Base-by-base conservation (phyloP, 2,329 filamentous ascomycete genomes). In the Pestalotiopsis sp. region DNA sequence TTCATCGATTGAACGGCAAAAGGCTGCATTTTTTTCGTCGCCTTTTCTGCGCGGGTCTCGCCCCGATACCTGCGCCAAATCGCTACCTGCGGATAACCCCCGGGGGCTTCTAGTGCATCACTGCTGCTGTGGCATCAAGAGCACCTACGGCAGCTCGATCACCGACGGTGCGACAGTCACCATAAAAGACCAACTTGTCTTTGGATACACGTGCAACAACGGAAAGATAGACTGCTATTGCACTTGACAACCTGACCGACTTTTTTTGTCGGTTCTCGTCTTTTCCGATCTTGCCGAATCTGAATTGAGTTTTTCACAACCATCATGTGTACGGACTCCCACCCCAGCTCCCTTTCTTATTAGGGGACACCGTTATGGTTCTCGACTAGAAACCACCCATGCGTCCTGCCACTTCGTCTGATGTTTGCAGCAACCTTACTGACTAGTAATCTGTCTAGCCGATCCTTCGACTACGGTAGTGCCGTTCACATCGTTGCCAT, bases 401-500 rank as follows among this genome's bases (percentile, higher is more conserved):
- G 20, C 40, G 17, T n/a, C 36, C 40, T 14, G 14, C 41, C 14
- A 20, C 9, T 23, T 20, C 62, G 20, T 66, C n/a, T 31, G 25
- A 40, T 38, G 27, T 23, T 41, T 36, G 36, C 36, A 14, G 17
- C 13, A 31, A 31, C 45, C 31, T n/a, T 38, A 58, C 67, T 68
- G 45, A 66, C 67, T 41, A 4, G 9, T 9, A 36, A 25, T 9
- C 20, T 25, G 27, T 59, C 17, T 60, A 73, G 72, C 71, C 27
- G 58, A 65, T 52, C 72, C 76, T 4, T 69, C 70, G 62, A 88
- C 86, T 13, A 88, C 87, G 5, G 83, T 91, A 71, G 82, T 89
- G 57, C 88, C 89, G 63, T 88, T 90, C 73, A 72, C 75, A 61
- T 79, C 84, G 57, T 86, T 93, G 63, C 92, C 92, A 4, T 77